Percentiles rank a stretch among this genome's conserved stretches.
phyloP scores from a whole-genome alignment of 306 rosid genomes.

The Ormosia emarginata region DNA sequence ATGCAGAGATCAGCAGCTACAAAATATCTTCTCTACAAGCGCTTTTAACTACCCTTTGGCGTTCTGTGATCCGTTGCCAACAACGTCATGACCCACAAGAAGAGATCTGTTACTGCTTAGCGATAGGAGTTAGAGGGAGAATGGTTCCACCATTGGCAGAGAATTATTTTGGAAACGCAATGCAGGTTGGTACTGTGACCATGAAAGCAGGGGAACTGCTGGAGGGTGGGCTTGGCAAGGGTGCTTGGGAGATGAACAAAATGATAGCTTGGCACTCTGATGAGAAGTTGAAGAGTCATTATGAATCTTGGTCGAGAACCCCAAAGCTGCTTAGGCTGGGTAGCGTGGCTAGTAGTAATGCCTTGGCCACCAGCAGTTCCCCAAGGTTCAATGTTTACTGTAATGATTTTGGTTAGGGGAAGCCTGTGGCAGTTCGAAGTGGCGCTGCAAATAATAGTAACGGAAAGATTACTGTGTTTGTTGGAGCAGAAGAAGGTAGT shows the following conservation, averaged over 20 bases:
- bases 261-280: slow-evolving; percentile 15
- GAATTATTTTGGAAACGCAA: slow-evolving; percentile 33
- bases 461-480: slow-evolving; percentile 30
- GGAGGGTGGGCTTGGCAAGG: slow-evolving; percentile 22
- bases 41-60: slow-evolving; percentile 38
- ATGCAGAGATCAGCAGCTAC: slow-evolving; percentile 4
- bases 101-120: background rate
- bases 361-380: slow-evolving; percentile 28
- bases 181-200: background rate
- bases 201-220: slow-evolving; percentile 30
- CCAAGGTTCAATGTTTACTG: slow-evolving; percentile 43
- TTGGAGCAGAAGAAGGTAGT: slow-evolving; percentile 45
- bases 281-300: background rate
- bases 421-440: slow-evolving; percentile 39
- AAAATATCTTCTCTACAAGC: slow-evolving; percentile 51
- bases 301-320: slow-evolving; percentile 29
- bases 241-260: slow-evolving; percentile 39
- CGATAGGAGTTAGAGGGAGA: slow-evolving; percentile 18
- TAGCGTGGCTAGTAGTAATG: rapidly evolving
- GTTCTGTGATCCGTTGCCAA: slow-evolving; percentile 11
- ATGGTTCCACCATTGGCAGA: slow-evolving; percentile 16
- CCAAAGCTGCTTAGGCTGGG: background rate
- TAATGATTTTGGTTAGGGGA: slow-evolving; percentile 46
- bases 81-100: background rate
- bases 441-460: slow-evolving; percentile 22